A percentile compares a stretch with the other conserved stretches of the same genome.
Conservation (phyloP, 1,284 basidiomycete species). For the Irpex sp. region DNA sequence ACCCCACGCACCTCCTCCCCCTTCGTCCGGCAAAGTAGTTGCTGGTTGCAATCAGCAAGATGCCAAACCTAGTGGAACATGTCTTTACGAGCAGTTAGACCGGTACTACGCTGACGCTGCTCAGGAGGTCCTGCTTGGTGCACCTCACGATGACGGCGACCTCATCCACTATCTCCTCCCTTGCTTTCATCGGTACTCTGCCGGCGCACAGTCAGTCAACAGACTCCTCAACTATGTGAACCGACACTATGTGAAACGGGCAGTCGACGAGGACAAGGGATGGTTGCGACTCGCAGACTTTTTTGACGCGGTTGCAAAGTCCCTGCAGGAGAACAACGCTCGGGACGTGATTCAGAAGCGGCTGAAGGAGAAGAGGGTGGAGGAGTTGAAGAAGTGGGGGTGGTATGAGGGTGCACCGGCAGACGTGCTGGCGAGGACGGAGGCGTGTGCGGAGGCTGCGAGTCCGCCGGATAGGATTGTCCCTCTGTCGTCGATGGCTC, state of each 20-base stretch:
- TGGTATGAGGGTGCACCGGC: conserved; percentile 48
- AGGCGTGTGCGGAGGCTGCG: conserved; percentile 69
- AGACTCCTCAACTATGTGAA: conserved; percentile 76
- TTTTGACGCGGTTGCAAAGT: conserved; percentile 55
- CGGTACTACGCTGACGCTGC: conserved; percentile 56
- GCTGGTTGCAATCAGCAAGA: conserved; percentile 18
- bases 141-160: conserved; percentile 57
- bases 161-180: conserved; percentile 68
- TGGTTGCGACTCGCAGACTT: conserved; percentile 69
- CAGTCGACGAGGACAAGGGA: conserved; percentile 71
- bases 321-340: conserved; percentile 46
- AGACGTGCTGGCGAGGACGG: conserved; percentile 49
- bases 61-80: conserved; percentile 45
- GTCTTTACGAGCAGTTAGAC: conserved; percentile 70
- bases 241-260: conserved; percentile 73
- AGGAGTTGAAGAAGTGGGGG: conserved; percentile 70
- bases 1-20: conserved; percentile 21
- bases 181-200: conserved; percentile 63
- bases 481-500: conserved; percentile 58
- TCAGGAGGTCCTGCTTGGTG: conserved; percentile 56
- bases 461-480: conserved; percentile 63
- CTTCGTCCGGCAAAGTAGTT: conserved; percentile 17
- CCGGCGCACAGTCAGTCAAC: conserved; percentile 61
- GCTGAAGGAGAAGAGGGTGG: conserved; percentile 51
- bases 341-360: conserved; percentile 54